phyloP scores from a whole-genome alignment of 2,329 filamentous ascomycete species.

The Tolypocladium inflatum region DNA sequence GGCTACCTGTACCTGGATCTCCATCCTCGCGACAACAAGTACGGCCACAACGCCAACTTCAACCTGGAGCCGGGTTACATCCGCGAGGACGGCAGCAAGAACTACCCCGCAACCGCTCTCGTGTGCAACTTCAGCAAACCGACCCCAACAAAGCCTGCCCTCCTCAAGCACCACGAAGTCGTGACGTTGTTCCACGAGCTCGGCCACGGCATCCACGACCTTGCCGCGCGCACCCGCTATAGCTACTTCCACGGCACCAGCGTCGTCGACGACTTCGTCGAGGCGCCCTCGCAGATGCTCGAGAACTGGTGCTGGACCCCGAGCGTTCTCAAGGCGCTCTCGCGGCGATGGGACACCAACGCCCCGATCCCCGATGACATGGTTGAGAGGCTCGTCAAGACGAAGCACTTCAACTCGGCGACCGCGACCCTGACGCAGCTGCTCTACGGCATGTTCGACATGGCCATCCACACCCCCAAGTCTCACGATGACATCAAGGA shows the following conservation, averaged over 20 bases:
- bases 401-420: slow-evolving; percentile 73
- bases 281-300: slow-evolving; percentile 64
- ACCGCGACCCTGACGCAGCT: slow-evolving; percentile 71
- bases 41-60: slow-evolving; percentile 80
- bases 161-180: slow-evolving; percentile 76
- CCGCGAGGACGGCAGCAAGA: slow-evolving; percentile 55
- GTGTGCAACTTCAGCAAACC: slow-evolving; percentile 85
- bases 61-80: slow-evolving; percentile 66
- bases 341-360: slow-evolving; percentile 62
- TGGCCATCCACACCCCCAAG: slow-evolving; percentile 65
- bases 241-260: slow-evolving; percentile 59
- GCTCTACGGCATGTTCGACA: slow-evolving; percentile 76
- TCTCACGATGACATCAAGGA: slow-evolving; percentile 60
- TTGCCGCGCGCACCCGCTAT: slow-evolving; percentile 53
- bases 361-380: slow-evolving; percentile 66
- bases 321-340: slow-evolving; percentile 54
- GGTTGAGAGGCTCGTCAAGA: slow-evolving; percentile 63
- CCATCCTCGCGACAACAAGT: slow-evolving; percentile 72
- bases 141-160: slow-evolving; percentile 62
- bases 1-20: slow-evolving; percentile 79
- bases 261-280: slow-evolving; percentile 60
- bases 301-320: slow-evolving; percentile 71
- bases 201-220: slow-evolving; percentile 61
- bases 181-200: slow-evolving; percentile 75
- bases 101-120: slow-evolving; percentile 69